These are phyloP conservation scores for Colletotrichum nymphaeae DNA, from an alignment of 2,329 filamentous ascomycete species.

Conservation along the genomic window DNA sequence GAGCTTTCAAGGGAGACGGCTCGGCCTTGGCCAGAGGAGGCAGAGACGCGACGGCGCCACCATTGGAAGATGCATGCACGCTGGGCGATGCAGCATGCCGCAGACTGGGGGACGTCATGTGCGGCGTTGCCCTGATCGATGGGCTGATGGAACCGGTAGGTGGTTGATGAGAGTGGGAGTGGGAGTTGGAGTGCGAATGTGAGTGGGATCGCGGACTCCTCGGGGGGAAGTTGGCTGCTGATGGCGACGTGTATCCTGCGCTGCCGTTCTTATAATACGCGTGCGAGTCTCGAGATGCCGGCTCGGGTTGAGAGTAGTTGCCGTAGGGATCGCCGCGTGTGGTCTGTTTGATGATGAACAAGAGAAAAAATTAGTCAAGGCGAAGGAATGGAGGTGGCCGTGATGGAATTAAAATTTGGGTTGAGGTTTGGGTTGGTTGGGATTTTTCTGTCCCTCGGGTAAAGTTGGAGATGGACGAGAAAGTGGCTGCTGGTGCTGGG, in stretches of 20 bases:
- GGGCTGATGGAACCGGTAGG: constrained; percentile 56
- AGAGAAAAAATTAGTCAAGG: constrained; percentile 33
- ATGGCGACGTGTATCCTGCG: constrained; percentile 59
- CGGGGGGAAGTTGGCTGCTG: constrained; percentile 56
- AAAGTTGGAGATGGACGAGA: constrained; percentile 30
- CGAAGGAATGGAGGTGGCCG: constrained; percentile 17
- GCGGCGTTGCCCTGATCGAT: constrained; percentile 49
- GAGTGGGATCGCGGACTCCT: constrained; percentile 62
- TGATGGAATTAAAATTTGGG: constrained; percentile 31
- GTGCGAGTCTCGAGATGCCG: constrained; percentile 48
- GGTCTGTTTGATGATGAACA: constrained; percentile 48
- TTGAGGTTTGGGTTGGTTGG: constrained; percentile 35
- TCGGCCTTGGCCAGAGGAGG: constrained; percentile 52
- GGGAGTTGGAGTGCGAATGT: constrained; percentile 25
- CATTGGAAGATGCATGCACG: constrained; percentile 54
- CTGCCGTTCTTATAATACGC: constrained; percentile 59
- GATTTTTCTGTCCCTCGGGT: constrained; percentile 28
- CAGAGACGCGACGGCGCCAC: constrained; percentile 46
- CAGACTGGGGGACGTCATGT: constrained; percentile 60
- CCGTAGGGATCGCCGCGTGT: constrained; percentile 62
- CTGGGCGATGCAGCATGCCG: constrained; percentile 55
- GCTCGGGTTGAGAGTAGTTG: constrained; percentile 53
- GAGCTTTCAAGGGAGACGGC: constrained; percentile 52
- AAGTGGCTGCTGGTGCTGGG: neutral
- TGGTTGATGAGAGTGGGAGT: constrained; percentile 56